These are phyloP conservation scores for Candida hungchunana DNA, from an alignment of 805 yeast genomes.

Conservation along the genomic window DNA sequence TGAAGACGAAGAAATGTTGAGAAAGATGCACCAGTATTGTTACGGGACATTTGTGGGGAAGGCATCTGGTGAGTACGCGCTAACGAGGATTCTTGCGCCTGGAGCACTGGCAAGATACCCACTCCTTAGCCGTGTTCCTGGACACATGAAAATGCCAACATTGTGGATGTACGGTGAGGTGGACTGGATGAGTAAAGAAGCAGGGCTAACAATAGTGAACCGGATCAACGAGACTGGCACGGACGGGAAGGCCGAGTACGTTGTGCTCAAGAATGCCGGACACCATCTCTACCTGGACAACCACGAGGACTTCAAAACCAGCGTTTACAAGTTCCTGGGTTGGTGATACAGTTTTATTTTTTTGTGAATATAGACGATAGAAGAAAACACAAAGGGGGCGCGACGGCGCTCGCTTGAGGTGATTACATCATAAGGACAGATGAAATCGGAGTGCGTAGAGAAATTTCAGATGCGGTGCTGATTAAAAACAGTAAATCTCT, in stretches of 20 bases:
- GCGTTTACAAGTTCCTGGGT: constrained; percentile 31
- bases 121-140: constrained; percentile 47
- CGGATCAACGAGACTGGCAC: constrained; percentile 25
- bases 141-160: constrained; percentile 25
- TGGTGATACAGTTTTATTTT: too few relatives aligned
- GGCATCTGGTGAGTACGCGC: constrained; percentile 63
- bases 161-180: constrained; percentile 63
- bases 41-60: constrained; percentile 46
- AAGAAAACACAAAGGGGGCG: background rate
- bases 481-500: too few relatives aligned
- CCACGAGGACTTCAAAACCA: constrained; percentile 41
- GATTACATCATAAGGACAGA: constrained; percentile 2
- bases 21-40: constrained; percentile 49
- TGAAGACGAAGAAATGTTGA: constrained; percentile 27
- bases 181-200: constrained; percentile 69
- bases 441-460: constrained; percentile 1
- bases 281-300: constrained; percentile 70
- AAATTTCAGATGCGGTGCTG: constrained; percentile 1
- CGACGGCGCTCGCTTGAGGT: background rate
- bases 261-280: constrained; percentile 47
- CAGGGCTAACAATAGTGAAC: constrained; percentile 45
- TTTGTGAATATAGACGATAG: background rate
- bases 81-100: constrained; percentile 55
- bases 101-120: constrained; percentile 58
- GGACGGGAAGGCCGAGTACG: constrained; percentile 22